Percentiles rank a stretch among this genome's conserved stretches.
Evolutionary conservation across 306 rosid genomes (phyloP).

Genomic region (Pueraria montana): DNA sequence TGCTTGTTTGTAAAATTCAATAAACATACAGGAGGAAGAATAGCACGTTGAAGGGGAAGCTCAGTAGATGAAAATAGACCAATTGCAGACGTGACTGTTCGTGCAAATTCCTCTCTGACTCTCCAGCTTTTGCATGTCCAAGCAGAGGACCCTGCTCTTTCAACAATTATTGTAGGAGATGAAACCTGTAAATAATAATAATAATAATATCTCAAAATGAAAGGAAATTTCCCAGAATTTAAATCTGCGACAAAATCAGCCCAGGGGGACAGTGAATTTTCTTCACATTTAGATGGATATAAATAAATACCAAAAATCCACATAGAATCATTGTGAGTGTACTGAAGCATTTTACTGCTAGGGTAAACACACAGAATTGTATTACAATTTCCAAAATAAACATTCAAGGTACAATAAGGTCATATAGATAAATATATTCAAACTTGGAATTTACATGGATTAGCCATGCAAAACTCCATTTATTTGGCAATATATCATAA

Average conservation of each 20-base stretch:
- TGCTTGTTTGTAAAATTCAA: slow-evolving; percentile 29
- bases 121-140: slow-evolving; percentile 99
- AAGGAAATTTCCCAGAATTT: slow-evolving; percentile 37
- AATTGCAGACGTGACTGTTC: slow-evolving; percentile 95
- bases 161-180: slow-evolving; percentile 97
- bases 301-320: slow-evolving; percentile 24
- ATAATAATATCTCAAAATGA: slow-evolving; percentile 24
- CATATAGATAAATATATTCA: slow-evolving; percentile 1
- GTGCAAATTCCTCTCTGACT: slow-evolving; percentile 94
- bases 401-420: slow-evolving; percentile 14
- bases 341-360: slow-evolving; percentile 21
- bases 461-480: slow-evolving; percentile 1
- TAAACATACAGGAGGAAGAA: slow-evolving; percentile 89
- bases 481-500: slow-evolving; percentile 38
- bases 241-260: slow-evolving; percentile 33
- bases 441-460: slow-evolving; percentile 9
- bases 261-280: not conserved
- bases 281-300: slow-evolving; percentile 10
- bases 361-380: slow-evolving; percentile 9
- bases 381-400: slow-evolving; percentile 23
- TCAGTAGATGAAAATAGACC: slow-evolving; percentile 93
- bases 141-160: slow-evolving; percentile 96
- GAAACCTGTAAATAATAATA: slow-evolving; percentile 70
- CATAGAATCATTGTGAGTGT: slow-evolving; percentile 32
- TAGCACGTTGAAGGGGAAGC: slow-evolving; percentile 90